Base-by-base conservation (phyloP, 2,329 filamentous ascomycete species). In the Proliferodiscus dingleyae region DNA sequence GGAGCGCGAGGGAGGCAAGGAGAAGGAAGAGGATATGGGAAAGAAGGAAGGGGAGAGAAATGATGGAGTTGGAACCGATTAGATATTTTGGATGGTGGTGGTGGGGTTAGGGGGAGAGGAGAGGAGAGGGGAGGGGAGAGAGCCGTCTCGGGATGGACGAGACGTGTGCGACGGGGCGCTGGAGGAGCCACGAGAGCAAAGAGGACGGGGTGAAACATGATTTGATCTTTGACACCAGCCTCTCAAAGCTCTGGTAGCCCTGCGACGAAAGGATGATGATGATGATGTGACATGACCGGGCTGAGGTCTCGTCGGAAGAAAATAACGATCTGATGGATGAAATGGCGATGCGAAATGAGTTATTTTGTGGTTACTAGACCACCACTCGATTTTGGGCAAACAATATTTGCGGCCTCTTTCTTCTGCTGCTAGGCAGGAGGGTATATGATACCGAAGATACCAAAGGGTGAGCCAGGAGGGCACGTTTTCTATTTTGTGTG, bases 11-110 rank as follows among this genome's bases (percentile, higher is more conserved):
- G 32, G 18, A 30, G 34, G 11, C 32, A 30, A 29, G 26, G 34
- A 16, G 46, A 41, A 21, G 15, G 38, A 22, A 16, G 32, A 41
- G 13, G 29, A 37, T 29, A 43, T 40, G 40, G 30, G 34, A 11
- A 32, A 37, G 22, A 11, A 42, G n/a, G 41, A 39, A 24, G 37
- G 42, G 6, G 46, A 45, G 24, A 18, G 46, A 15, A 41, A 43
- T 24, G 41, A 38, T 39, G 36, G 46, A 6, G 41, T 41, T 21
- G 41, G 41, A 29, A 43, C 39, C n/a, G 13, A 26, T 15, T 30
- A 29, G 29, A 15, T 32, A 19, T 21, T 21, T 2, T 15, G n/a
- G n/a, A n/a, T n/a, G n/a, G n/a, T n/a, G n/a, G n/a, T n/a, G n/a
- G 16, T 33, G 13, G 32, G n/a, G 38, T 5, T 15, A 39, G 23